Evolutionary conservation across 1,139 yeast species (phyloP), one percentile per base, ranked within the genome.

Genomic region (Tardiomyces blankii): DNA sequence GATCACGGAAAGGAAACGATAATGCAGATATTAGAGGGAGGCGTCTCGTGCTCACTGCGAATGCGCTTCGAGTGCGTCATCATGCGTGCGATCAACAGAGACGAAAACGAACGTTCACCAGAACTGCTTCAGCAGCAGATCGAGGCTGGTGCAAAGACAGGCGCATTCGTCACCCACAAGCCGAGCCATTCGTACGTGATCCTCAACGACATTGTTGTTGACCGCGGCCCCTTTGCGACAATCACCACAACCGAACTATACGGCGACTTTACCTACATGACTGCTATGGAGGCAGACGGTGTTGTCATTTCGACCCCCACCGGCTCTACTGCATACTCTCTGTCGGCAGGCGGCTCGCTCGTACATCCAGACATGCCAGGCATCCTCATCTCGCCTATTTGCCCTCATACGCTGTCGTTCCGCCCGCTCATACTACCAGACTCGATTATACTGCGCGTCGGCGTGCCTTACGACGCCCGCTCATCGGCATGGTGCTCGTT

Each of bases 221-320:
- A 87, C 57, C 71, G 96, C 45, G 96, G 95, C 1, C 84, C 93
- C 30, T 79, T 82, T 55, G 84, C 94, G 0, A 80, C 82, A 48
- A 77, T 87, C 66, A 78, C 88, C 3, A 75, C 86, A 33, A 68
- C 88, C 40, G 95, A 87, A 59, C 73, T 87, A 25, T 82, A 74
- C 60, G 82, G 87, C 27, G 91, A 87, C 62, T 78, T 76, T 49
- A 82, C 83, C 54, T 77, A 78, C 46, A 64, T 87, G 48, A 87
- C 96, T 4, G 75, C 87, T n/a, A 82, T 91, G 35, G 83, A 84
- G 18, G 95, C 93, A 0, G 96, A 87, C 62, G 96, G 96, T 1
- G 70, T 86, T 11, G 82, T 83, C 8, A 79, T 85, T 48, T 78
- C 93, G 12, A 83, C 95, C 0, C 96, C 96, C 13, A 84, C 94